Base-by-base conservation (phyloP, 2,329 filamentous ascomycete genomes). In the Epicoccum sorghinum region DNA sequence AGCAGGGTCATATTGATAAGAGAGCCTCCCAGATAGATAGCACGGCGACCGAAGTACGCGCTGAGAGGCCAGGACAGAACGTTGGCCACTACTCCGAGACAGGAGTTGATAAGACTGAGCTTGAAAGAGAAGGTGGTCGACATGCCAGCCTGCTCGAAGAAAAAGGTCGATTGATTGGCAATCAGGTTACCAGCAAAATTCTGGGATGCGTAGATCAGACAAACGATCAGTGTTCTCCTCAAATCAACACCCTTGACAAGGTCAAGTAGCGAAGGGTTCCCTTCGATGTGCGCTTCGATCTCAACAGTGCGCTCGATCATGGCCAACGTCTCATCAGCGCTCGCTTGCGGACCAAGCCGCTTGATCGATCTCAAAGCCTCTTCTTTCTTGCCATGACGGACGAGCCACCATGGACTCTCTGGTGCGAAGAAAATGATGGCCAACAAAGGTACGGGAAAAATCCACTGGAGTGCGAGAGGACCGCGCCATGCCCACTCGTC, bases 51-150 rank as follows among this genome's bases (percentile, higher is more conserved):
- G 49, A 85, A 77, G 71, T 83, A 87, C 4, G 80, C 81, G n/a
- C 83, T 87, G 42, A 89, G 80, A 52, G 87, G 74, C 86, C 86
- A 88, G 47, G 85, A 87, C 38, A 85, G 75, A 78, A 85, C 85
- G 71, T 86, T 84, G 57, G 86, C 79, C 65, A 89, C 73, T 67
- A 75, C 75, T 65, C 86, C 82, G 2, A 88, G 83, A 47, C 81
- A 83, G 0, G 86, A 87, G 53, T 82, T 87, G 73, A 87, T 86
- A 39, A 88, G 80, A 68, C 83, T 83, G 23, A 88, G 79, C 46
- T 81, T 81, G 68, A 88, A 88, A 6, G 85, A 83, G 35, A 77
- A 80, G 59, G 86, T 76, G 10, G 71, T 72, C 0, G 61, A 62
- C 66, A 88, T 82, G 51, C 84, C 84, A 48, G 86, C 86, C 78